phyloP scores from a whole-genome alignment of 495 filamentous ascomycete species.

The Aspergillus nidulans region DNA sequence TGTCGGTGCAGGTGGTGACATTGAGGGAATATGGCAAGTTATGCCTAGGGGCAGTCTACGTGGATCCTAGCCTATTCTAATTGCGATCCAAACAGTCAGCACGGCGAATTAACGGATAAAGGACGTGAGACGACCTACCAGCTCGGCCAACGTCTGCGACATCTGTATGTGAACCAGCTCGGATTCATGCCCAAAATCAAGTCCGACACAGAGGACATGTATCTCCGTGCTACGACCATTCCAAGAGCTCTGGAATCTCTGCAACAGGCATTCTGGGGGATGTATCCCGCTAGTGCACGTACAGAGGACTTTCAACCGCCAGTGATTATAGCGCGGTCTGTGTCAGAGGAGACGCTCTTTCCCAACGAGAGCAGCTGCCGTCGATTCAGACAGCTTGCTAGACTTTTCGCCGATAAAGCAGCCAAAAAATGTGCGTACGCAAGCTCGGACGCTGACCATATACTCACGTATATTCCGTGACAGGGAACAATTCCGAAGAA shows the following conservation, averaged over 20 bases:
- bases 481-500: slow-evolving; percentile 71
- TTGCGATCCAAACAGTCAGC: slow-evolving; percentile 43
- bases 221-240: slow-evolving; percentile 81
- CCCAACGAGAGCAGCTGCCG: slow-evolving; percentile 86
- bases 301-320: slow-evolving; percentile 61
- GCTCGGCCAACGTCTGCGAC: slow-evolving; percentile 71
- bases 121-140: slow-evolving; percentile 80
- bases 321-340: slow-evolving; percentile 67
- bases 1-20: slow-evolving; percentile 58
- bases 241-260: slow-evolving; percentile 82
- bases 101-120: slow-evolving; percentile 83
- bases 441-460: not conserved
- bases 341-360: slow-evolving; percentile 83
- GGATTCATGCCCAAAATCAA: slow-evolving; percentile 73
- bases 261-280: slow-evolving; percentile 82
- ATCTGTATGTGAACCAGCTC: slow-evolving; percentile 85
- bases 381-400: slow-evolving; percentile 72
- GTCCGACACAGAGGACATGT: slow-evolving; percentile 63
- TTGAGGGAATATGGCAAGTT: slow-evolving; percentile 69
- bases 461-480: not conserved
- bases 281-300: slow-evolving; percentile 75
- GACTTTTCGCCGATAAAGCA: slow-evolving; percentile 76
- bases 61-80: slow-evolving; percentile 12
- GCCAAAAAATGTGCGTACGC: slow-evolving; percentile 60
- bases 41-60: not conserved